Evolutionary conservation across 2,329 filamentous ascomycete species (phyloP).

Genomic region (Boeremia lycopersici): DNA sequence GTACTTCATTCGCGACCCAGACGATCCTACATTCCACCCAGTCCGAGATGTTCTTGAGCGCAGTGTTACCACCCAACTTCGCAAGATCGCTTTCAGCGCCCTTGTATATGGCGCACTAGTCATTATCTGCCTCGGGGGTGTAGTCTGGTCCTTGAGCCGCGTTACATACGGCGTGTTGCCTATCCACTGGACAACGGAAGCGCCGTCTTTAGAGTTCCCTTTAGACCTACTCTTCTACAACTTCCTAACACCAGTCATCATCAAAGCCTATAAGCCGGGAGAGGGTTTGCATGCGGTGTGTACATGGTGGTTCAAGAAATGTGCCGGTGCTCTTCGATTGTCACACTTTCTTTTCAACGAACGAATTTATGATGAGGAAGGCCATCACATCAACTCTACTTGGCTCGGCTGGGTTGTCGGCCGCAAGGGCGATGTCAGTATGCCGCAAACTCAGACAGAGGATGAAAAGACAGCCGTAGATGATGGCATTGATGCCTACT

Average conservation of each 20-base stretch:
- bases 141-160: constrained; percentile 87
- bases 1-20: constrained; percentile 97
- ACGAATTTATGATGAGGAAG: constrained; percentile 80
- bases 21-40: constrained; percentile 97
- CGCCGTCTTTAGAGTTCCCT: constrained; percentile 92
- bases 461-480: constrained; percentile 39
- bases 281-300: constrained; percentile 86
- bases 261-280: constrained; percentile 83
- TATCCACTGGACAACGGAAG: constrained; percentile 90
- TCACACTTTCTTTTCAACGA: constrained; percentile 95
- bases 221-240: constrained; percentile 96
- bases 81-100: constrained; percentile 95
- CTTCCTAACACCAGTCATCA: constrained; percentile 86
- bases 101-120: constrained; percentile 94
- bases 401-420: constrained; percentile 64
- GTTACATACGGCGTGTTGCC: constrained; percentile 76
- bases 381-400: constrained; percentile 64
- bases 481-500: constrained; percentile 53
- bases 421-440: constrained; percentile 46
- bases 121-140: constrained; percentile 89
- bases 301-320: constrained; percentile 93
- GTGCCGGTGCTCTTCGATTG: constrained; percentile 77
- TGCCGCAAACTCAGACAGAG: constrained; percentile 42
- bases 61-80: constrained; percentile 86
- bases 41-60: constrained; percentile 95